Base-by-base conservation (phyloP, 2,329 filamentous ascomycete species). In the Dendryphion nanum region DNA sequence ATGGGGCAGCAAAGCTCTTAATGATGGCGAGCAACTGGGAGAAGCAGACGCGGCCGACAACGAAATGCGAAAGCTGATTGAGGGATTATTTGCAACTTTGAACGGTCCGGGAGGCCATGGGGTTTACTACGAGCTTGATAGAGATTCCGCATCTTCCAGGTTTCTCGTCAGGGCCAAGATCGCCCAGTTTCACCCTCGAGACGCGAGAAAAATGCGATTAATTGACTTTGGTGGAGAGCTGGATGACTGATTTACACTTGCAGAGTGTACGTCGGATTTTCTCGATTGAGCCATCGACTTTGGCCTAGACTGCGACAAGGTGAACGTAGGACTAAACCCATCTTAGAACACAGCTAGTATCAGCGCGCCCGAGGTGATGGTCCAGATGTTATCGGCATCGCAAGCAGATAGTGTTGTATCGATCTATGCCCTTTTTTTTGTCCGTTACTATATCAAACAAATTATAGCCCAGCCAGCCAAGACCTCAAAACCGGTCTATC, bases 91-190 rank as follows among this genome's bases (percentile, higher is more conserved):
- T 38, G 68, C 70, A 23, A 68, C 68, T 4, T 43, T 67, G 34
- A 45, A 46, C 15, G 57, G 56, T 3, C 63, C 68, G 12, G 51
- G 59, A 14, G 53, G 55, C 15, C 58, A 60, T 6, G 66, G 67
- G 16, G 68, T 67, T 3, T 79, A 79, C 47, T 67, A 74, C 31
- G 61, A 70, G 18, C 51, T 79, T 14, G 54, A 68, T 18, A 63
- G 67, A 21, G 76, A 79, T 39, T 75, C 73, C 24, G 76, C 75
- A 12, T 71, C 72, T 13, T 72, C 73, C 5, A 64, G 76, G 30
- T 78, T 78, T 44, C 54, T 79, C 21, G 71, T 79, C 13, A 66
- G 73, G 48, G 73, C 74, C 8, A 79, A 76, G 52, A 70, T 79
- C 39, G 76, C 76, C 12, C 74, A 78, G 42, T 77, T 76, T 34